Conservation (phyloP, 2,329 filamentous ascomycete species). For the Penicillium palitans region DNA sequence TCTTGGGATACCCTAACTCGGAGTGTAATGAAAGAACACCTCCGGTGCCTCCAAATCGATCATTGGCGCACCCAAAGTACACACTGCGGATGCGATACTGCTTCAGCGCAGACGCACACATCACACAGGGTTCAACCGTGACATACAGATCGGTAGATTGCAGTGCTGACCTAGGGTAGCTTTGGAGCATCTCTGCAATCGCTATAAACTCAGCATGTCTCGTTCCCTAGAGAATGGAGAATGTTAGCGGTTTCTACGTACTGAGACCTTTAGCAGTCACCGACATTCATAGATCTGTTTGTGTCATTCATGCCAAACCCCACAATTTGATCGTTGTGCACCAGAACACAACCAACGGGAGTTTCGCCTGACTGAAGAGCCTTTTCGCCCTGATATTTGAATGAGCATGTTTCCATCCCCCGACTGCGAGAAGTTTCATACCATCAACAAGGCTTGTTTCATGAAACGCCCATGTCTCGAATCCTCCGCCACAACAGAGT, state of each 20-base stretch:
- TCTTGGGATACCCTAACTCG: slow-evolving; percentile 50
- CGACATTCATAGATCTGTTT: slow-evolving; percentile 73
- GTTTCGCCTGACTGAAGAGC: slow-evolving; percentile 87
- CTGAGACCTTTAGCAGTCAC: slow-evolving; percentile 19
- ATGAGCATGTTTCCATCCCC: background rate
- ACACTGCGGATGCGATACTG: slow-evolving; percentile 87
- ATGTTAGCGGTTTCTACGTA: background rate
- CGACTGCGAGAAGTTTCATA: slow-evolving; percentile 41
- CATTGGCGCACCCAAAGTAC: slow-evolving; percentile 93
- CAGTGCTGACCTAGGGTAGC: slow-evolving; percentile 68
- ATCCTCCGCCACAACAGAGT: slow-evolving; percentile 19
- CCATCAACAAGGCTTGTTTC: slow-evolving; percentile 83
- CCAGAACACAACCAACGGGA: slow-evolving; percentile 92
- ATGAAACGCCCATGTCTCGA: slow-evolving; percentile 65
- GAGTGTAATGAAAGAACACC: slow-evolving; percentile 86
- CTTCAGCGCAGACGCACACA: slow-evolving; percentile 91
- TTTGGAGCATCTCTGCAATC: slow-evolving; percentile 64
- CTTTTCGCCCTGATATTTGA: slow-evolving; percentile 67
- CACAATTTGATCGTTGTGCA: slow-evolving; percentile 75
- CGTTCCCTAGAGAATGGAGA: slow-evolving; percentile 76
- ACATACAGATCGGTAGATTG: slow-evolving; percentile 82
- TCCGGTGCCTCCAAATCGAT: slow-evolving; percentile 94
- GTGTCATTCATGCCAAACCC: slow-evolving; percentile 96
- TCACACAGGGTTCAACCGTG: slow-evolving; percentile 97
- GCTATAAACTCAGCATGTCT: slow-evolving; percentile 95